Conservation (phyloP, 2,329 filamentous ascomycete genomes). For the Epichloe sylvatica region DNA sequence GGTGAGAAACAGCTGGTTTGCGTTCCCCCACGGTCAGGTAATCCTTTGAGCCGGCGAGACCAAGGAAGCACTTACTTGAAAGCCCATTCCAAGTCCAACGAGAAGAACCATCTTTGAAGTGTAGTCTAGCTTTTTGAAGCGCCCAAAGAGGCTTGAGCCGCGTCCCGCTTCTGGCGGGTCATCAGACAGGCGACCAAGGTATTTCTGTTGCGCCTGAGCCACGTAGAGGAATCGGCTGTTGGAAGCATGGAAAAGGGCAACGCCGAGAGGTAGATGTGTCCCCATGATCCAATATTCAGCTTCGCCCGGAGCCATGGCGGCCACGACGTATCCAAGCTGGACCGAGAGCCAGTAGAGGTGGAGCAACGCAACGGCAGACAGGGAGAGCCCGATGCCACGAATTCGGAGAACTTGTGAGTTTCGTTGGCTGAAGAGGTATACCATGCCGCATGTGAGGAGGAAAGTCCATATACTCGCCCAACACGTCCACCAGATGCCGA, state of each 20-base stretch:
- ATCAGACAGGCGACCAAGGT: conserved; percentile 4
- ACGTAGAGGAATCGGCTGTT: conserved; percentile 46
- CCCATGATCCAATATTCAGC: conserved; percentile 53
- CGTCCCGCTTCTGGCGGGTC: conserved; percentile 6
- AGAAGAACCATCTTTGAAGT: conserved; percentile 31
- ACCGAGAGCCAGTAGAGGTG: conserved; percentile 28
- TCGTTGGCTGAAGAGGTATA: conserved; percentile 23
- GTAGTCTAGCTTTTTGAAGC: conserved; percentile 22
- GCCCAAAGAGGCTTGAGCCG: conserved; percentile 13
- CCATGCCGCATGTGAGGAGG: conserved; percentile 23
- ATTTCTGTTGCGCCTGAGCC: conserved; percentile 34
- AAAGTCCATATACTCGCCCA: conserved; percentile 21
- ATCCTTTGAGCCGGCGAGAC: not conserved
- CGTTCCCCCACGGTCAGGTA: not conserved
- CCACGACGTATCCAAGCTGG: conserved; percentile 24
- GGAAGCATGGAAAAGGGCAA: conserved; percentile 51
- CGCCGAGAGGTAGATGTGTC: conserved; percentile 47
- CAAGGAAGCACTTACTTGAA: conserved; percentile 31
- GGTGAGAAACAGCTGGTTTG: conserved; percentile 40
- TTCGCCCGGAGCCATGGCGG: conserved; percentile 28
- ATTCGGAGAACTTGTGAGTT: conserved; percentile 24
- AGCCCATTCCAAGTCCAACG: conserved; percentile 38
- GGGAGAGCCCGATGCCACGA: conserved; percentile 26
- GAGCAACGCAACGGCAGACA: conserved; percentile 24
- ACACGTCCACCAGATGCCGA: conserved; percentile 22